These are phyloP conservation scores for Suillus plorans DNA, from an alignment of 768 basidiomycete genomes.

Conservation along the genomic window DNA sequence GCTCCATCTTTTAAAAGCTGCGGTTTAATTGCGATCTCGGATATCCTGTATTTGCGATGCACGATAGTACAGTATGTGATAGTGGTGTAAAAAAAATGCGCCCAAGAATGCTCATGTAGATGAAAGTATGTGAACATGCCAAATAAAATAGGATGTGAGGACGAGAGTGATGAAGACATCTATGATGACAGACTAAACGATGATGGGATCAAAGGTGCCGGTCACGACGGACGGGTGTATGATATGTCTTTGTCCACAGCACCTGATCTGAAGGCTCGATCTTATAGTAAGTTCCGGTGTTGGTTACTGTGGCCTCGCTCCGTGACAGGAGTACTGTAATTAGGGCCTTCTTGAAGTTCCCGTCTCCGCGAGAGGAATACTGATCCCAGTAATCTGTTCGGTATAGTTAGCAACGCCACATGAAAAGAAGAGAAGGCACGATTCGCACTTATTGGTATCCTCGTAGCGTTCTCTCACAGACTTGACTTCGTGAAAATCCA, in stretches of 20 bases:
- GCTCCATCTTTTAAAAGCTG: background rate
- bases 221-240: background rate
- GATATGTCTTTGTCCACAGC: background rate
- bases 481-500: slow-evolving; percentile 39
- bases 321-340: background rate
- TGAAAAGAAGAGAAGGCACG: background rate
- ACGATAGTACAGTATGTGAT: slow-evolving; percentile 1
- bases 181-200: background rate
- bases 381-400: slow-evolving; percentile 56
- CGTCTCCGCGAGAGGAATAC: slow-evolving; percentile 62
- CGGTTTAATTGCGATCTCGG: background rate
- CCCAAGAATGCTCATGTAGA: background rate
- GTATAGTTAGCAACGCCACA: slow-evolving; percentile 9
- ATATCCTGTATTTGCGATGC: background rate
- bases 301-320: background rate
- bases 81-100: background rate
- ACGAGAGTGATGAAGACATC: background rate
- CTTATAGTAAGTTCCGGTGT: slow-evolving; percentile 1
- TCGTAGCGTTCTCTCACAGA: slow-evolving; percentile 62
- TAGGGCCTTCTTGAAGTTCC: slow-evolving; percentile 19
- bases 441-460: slow-evolving; percentile 59
- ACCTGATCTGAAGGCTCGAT: background rate
- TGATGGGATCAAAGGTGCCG: background rate
- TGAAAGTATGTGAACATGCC: background rate
- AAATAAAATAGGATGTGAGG: background rate